Base-by-base conservation (phyloP, 202 grass and related monocot genomes). In the Panicum hallii region DNA sequence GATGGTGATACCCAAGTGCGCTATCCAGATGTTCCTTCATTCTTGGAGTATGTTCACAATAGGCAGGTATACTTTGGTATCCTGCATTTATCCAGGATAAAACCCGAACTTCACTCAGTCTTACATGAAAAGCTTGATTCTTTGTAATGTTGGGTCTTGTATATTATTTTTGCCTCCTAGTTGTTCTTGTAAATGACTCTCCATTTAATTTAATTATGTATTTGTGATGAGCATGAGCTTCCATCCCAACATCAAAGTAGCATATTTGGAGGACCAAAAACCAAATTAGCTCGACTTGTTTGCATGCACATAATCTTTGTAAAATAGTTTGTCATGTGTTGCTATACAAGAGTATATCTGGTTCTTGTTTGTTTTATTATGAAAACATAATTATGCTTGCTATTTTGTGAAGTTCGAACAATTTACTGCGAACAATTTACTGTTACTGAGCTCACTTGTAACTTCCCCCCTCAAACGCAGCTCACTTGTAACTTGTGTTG, bases 11-110 rank as follows among this genome's bases (percentile, higher is more conserved):
- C 86, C 72, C 88, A 87, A 86, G 84, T 85, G 56, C 85, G 89
- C 47, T 95, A 98, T 94, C 91, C 91, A 84, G 90, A 94, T 77
- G 89, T 98, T 87, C 93, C 96, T 78, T 94, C 96, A 44, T 98
- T 92, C 89, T 88, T 98, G 87, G 95, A 95, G 81, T 98, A 98
- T 86, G 91, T 95, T 78, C 95, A 90, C 80, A 95, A 98, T 83
- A 90, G 89, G 70, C 91, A 98, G 93, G 95, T 98, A 85, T 80
- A 70, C 64, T 62, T 72, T 3, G 4, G 36, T 38, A 4, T 38
- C 36, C 1, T 38, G 36, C 36, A 38, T 38, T 38, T 38, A 38
- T 38, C 36, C 36, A 38, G 36, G 36, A 38, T 4, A 38, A 38
- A 38, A 38, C 36, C 36, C 2, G 36, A 38, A 38, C 36, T 38